A percentile compares a stretch with the other conserved stretches of the same genome.
Conservation (phyloP, 805 yeast genomes). For the Nadsonia fulvescens region DNA sequence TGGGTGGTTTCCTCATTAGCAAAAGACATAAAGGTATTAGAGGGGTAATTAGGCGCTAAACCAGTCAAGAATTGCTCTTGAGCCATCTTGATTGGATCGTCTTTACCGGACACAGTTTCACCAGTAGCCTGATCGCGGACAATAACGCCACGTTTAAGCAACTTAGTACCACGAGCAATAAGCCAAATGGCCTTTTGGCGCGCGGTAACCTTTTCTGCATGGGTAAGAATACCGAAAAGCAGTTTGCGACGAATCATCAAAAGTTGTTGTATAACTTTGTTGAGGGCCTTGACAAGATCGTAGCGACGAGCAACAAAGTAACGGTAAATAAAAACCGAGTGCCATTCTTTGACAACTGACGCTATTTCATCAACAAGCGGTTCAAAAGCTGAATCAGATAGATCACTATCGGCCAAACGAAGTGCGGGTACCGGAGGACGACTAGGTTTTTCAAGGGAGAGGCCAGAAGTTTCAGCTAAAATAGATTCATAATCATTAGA, state of each 20-base stretch:
- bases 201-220: conserved; percentile 13
- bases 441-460: conserved; percentile 6
- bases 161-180: conserved; percentile 15
- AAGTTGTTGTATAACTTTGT: conserved; percentile 14
- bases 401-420: conserved; percentile 11
- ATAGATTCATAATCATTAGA: no score
- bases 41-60: conserved; percentile 53
- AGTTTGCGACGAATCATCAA: conserved; percentile 13
- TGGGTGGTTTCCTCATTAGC: conserved; percentile 6
- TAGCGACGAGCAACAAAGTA: conserved; percentile 15
- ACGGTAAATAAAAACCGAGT: conserved; percentile 13
- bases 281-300: conserved; percentile 11
- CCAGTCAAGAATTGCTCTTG: conserved; percentile 55
- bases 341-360: conserved; percentile 18
- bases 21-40: conserved; percentile 10
- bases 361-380: conserved; percentile 18
- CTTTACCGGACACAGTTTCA: conserved; percentile 12
- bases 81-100: conserved; percentile 40
- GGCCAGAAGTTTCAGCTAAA: conserved; percentile 1
- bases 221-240: conserved; percentile 14
- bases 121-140: conserved; percentile 17
- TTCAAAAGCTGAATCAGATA: conserved; percentile 10
- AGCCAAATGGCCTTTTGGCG: conserved; percentile 17
- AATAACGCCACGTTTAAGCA: conserved; percentile 17
- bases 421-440: conserved; percentile 13